phyloP scores from a whole-genome alignment of 768 basidiomycete species.

The Pholiota microspora region DNA sequence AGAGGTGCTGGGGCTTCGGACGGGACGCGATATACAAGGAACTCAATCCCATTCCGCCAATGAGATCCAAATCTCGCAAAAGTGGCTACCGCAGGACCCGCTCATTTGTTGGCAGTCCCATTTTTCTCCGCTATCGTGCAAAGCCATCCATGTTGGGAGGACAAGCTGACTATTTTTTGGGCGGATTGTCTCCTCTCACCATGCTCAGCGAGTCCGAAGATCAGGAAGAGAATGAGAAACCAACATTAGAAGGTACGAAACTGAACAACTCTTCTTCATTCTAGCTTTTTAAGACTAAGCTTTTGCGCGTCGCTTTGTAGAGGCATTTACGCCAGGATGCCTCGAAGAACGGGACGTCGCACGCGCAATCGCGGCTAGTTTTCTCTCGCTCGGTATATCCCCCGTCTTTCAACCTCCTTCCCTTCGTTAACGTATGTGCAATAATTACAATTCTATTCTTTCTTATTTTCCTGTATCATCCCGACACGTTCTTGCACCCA shows the following conservation, averaged over 20 bases:
- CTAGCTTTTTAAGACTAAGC: not conserved
- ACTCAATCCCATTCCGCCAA: not conserved
- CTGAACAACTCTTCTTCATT: not conserved
- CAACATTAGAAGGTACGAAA: conserved; percentile 6
- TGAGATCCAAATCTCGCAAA: not conserved
- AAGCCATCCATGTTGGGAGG: not conserved
- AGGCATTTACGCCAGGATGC: conserved; percentile 1
- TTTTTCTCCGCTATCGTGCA: not conserved
- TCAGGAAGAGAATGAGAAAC: not conserved
- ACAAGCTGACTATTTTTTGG: not conserved
- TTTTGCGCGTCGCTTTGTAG: not conserved
- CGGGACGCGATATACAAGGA: conserved; percentile 8
- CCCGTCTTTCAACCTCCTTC: not conserved
- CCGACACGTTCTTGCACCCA: not conserved
- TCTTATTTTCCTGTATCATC: not conserved
- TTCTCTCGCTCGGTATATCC: not conserved
- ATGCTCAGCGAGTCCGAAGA: conserved; percentile 4
- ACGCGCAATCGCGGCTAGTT: conserved; percentile 4
- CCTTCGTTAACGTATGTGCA: not conserved
- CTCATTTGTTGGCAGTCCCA: not conserved
- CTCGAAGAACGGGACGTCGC: conserved; percentile 8
- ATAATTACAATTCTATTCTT: too few species aligned
- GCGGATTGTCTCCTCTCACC: conserved; percentile 2
- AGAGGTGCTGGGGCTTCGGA: conserved; percentile 14
- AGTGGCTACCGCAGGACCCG: not conserved